Evolutionary conservation across 202 grass and related monocot genomes (phyloP).

Genomic region (Panicum virgatum): DNA sequence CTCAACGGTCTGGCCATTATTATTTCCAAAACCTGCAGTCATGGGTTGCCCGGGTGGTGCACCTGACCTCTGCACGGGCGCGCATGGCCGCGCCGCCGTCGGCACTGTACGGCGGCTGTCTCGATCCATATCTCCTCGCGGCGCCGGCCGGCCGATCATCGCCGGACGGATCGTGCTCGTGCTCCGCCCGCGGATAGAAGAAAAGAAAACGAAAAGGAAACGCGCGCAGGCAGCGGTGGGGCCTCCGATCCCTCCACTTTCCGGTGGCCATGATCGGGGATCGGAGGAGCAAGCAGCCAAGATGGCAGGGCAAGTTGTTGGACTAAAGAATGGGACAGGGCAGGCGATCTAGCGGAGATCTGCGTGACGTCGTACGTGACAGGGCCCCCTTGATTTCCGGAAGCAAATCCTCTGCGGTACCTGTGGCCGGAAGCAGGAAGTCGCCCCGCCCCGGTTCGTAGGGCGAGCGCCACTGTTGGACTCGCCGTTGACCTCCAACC

Average conservation of each 20-base stretch:
- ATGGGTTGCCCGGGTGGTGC: not conserved
- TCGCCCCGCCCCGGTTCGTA: not conserved
- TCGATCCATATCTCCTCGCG: not conserved
- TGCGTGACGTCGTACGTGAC: constrained; percentile 19
- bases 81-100: not conserved
- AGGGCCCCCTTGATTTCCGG: constrained; percentile 11
- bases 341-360: constrained; percentile 29
- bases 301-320: not conserved
- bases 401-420: too few relatives aligned
- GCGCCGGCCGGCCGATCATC: not conserved
- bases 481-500: not conserved
- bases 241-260: too few relatives aligned
- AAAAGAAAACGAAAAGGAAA: not conserved
- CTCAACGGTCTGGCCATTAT: not conserved
- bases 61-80: not conserved
- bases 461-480: not conserved
- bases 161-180: too few relatives aligned
- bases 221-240: not conserved
- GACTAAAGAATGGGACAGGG: not conserved
- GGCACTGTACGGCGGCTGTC: not conserved
- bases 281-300: not conserved
- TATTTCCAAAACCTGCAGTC: not conserved
- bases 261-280: not conserved
- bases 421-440: not conserved
- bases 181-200: too few relatives aligned